Conservation (phyloP, 129 eudicot species). For the Flaveria sonorensis region DNA sequence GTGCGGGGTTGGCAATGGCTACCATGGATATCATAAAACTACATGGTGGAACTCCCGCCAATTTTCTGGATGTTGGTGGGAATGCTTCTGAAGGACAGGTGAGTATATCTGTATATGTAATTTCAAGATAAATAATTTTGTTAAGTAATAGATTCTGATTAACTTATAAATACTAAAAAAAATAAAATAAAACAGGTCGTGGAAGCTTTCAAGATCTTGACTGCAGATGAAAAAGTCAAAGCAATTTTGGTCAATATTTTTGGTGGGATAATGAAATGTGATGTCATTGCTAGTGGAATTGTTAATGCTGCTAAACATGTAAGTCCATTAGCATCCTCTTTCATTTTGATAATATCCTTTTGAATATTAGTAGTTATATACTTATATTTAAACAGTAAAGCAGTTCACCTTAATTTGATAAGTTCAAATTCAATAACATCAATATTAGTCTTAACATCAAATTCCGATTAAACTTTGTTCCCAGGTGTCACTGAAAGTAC, state of each 20-base stretch:
- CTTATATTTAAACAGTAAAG: too few species aligned
- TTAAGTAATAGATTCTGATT: constrained; percentile 1
- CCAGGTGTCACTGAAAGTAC: constrained; percentile 89
- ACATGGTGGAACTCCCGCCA: constrained; percentile 99
- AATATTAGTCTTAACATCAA: background rate
- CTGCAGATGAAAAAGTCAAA: constrained; percentile 95
- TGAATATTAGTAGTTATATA: background rate
- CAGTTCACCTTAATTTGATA: background rate
- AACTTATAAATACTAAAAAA: background rate
- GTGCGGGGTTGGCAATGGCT: constrained; percentile 99
- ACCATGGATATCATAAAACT: constrained; percentile 98
- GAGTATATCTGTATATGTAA: background rate
- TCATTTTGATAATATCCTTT: background rate
- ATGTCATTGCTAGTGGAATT: constrained; percentile 94
- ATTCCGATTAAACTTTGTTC: constrained; percentile 21
- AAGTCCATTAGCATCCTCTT: constrained; percentile 24
- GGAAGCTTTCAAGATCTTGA: constrained; percentile 95
- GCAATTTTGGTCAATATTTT: constrained; percentile 93
- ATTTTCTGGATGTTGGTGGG: constrained; percentile 96
- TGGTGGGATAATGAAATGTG: constrained; percentile 99
- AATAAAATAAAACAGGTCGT: constrained; percentile 59
- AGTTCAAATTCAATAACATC: background rate
- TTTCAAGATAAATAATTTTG: background rate
- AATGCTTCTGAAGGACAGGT: constrained; percentile 95
- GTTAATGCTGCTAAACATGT: constrained; percentile 98